Conservation (phyloP, 2,329 filamentous ascomycete species). For the Pseudocercospora cruenta region DNA sequence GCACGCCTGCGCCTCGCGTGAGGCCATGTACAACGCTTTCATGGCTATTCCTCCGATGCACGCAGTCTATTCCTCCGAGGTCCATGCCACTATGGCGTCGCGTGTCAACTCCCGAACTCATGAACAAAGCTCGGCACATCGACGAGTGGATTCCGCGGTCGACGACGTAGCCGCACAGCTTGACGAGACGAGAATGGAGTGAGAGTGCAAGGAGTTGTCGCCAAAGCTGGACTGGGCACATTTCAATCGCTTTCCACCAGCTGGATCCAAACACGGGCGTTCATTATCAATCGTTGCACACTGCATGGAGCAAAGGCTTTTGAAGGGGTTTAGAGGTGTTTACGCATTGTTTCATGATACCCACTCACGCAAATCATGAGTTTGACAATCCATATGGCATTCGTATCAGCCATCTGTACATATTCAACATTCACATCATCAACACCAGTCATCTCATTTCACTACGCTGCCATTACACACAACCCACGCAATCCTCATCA, state of each 20-base stretch:
- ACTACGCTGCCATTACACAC: slow-evolving; percentile 1
- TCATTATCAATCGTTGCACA: background rate
- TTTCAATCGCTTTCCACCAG: background rate
- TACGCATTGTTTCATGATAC: background rate
- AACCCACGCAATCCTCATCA: slow-evolving; percentile 16
- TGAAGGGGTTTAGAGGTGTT: background rate
- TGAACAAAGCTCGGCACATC: background rate
- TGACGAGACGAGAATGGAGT: background rate
- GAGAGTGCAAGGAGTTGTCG: too few relatives aligned
- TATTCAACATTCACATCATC: background rate
- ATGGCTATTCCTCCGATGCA: too few relatives aligned
- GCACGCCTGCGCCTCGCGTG: background rate
- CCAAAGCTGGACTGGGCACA: too few relatives aligned
- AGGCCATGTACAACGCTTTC: background rate
- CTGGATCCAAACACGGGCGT: background rate
- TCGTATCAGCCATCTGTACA: too few relatives aligned
- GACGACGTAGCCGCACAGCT: background rate
- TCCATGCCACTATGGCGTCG: too few relatives aligned
- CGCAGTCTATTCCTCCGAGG: too few relatives aligned
- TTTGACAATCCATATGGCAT: background rate
- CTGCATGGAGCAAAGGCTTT: background rate
- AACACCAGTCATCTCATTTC: background rate
- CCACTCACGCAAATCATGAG: background rate
- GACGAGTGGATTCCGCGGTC: background rate
- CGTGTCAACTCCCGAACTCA: background rate